Conservation (phyloP, 495 filamentous ascomycete genomes). For the Halenospora varia region DNA sequence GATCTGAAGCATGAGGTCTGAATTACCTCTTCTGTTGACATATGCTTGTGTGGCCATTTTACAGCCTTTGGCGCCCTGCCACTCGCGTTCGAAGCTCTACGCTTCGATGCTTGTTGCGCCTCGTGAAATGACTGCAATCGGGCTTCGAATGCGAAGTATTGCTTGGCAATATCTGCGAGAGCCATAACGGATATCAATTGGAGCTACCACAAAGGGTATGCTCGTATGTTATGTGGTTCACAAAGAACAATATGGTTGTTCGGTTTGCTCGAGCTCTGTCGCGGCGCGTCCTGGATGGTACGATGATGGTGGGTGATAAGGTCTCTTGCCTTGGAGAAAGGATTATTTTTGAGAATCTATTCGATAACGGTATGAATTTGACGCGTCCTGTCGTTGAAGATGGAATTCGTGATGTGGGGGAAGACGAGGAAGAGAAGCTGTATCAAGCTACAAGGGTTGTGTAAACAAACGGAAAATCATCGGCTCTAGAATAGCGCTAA, state of each 20-base stretch:
- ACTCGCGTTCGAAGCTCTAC: constrained; percentile 63
- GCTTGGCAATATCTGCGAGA: constrained; percentile 31
- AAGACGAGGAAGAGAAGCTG: background rate
- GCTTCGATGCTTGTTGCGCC: constrained; percentile 54
- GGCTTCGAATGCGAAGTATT: constrained; percentile 58
- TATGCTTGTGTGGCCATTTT: constrained; percentile 71
- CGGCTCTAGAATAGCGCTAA: too few relatives aligned
- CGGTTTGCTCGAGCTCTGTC: background rate
- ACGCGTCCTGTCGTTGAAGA: constrained; percentile 7
- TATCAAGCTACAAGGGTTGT: too few relatives aligned
- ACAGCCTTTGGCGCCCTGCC: constrained; percentile 50
- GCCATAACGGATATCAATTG: constrained; percentile 15
- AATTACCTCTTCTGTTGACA: constrained; percentile 62
- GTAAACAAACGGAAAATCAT: too few relatives aligned
- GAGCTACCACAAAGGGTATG: background rate
- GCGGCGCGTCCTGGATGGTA: background rate
- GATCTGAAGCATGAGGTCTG: background rate
- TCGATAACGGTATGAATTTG: background rate
- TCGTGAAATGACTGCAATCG: constrained; percentile 72
- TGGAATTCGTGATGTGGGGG: background rate
- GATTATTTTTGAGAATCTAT: background rate
- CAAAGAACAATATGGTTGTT: background rate
- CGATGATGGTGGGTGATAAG: background rate
- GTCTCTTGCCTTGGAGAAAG: background rate
- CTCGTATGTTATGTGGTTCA: background rate